Percentiles rank a stretch among this genome's conserved stretches.
Conservation (phyloP, 2,329 filamentous ascomycete species). For the Biscogniauxia mediterranea region DNA sequence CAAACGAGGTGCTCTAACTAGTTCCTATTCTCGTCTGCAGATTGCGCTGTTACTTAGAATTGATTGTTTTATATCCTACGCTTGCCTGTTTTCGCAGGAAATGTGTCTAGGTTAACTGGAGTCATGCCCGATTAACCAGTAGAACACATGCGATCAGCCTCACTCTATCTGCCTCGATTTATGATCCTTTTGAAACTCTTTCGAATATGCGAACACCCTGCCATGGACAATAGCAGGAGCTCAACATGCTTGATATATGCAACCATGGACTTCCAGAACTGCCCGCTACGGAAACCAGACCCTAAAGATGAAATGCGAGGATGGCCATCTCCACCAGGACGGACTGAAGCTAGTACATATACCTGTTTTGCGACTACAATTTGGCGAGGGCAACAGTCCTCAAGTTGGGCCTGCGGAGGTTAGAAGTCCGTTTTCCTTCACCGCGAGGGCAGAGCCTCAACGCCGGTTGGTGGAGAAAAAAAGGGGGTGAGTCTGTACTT, state of each 20-base stretch:
- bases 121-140: not conserved
- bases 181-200: not conserved
- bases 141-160: not conserved
- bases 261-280: not conserved
- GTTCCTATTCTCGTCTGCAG: too few relatives aligned
- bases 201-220: not conserved
- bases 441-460: not conserved
- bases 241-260: not conserved
- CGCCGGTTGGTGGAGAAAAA: not conserved
- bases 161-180: not conserved
- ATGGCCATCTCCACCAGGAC: not conserved
- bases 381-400: not conserved
- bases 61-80: too few relatives aligned
- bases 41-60: too few relatives aligned
- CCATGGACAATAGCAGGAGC: constrained; percentile 1
- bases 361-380: not conserved
- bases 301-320: not conserved
- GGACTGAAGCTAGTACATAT: not conserved
- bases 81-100: too few relatives aligned
- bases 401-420: not conserved
- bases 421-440: not conserved
- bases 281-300: not conserved
- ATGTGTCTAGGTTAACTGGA: too few relatives aligned
- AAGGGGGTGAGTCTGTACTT: not conserved
- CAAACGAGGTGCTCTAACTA: too few relatives aligned